These are phyloP conservation scores for Cordyceps tenuipes DNA, from an alignment of 2,329 filamentous ascomycete genomes.

Conservation along the genomic window DNA sequence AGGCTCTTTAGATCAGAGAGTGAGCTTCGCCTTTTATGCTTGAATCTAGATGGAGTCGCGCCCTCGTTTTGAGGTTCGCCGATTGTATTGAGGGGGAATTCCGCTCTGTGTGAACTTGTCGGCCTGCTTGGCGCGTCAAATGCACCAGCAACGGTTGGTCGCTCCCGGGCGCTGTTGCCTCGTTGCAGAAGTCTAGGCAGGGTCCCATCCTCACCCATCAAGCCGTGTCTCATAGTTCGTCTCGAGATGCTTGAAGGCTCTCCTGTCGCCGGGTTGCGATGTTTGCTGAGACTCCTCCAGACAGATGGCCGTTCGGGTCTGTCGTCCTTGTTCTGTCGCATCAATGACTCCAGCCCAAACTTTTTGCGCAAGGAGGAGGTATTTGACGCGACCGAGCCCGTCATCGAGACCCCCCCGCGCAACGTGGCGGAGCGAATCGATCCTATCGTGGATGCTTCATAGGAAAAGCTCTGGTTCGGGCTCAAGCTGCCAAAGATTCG, in stretches of 20 bases:
- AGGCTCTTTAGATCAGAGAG: constrained; percentile 73
- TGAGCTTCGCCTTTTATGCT: constrained; percentile 82
- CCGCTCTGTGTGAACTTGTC: constrained; percentile 47
- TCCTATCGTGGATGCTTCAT: constrained; percentile 41
- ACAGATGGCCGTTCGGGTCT: constrained; percentile 66
- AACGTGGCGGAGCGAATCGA: constrained; percentile 49
- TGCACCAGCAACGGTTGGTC: constrained; percentile 52
- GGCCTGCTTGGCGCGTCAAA: constrained; percentile 53
- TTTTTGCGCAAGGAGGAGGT: constrained; percentile 77
- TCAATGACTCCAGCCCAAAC: constrained; percentile 69
- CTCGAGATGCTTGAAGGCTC: constrained; percentile 59
- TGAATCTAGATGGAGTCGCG: constrained; percentile 33
- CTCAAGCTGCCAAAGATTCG: constrained; percentile 67
- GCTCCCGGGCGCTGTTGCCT: constrained; percentile 49
- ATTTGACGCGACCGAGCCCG: constrained; percentile 75
- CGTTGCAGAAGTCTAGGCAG: constrained; percentile 28
- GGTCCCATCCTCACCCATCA: constrained; percentile 66
- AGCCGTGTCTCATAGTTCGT: constrained; percentile 58
- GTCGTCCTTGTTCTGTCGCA: constrained; percentile 71
- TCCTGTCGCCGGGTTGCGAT: constrained; percentile 51
- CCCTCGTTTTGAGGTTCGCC: constrained; percentile 45
- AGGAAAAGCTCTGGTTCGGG: constrained; percentile 31
- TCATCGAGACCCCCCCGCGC: constrained; percentile 48
- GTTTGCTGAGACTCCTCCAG: constrained; percentile 83
- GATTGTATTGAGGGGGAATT: constrained; percentile 50